Percentiles rank a stretch among this genome's conserved stretches.
phyloP scores from a whole-genome alignment of 495 filamentous ascomycete genomes.

The Pseudoneurospora amorphoporcata region DNA sequence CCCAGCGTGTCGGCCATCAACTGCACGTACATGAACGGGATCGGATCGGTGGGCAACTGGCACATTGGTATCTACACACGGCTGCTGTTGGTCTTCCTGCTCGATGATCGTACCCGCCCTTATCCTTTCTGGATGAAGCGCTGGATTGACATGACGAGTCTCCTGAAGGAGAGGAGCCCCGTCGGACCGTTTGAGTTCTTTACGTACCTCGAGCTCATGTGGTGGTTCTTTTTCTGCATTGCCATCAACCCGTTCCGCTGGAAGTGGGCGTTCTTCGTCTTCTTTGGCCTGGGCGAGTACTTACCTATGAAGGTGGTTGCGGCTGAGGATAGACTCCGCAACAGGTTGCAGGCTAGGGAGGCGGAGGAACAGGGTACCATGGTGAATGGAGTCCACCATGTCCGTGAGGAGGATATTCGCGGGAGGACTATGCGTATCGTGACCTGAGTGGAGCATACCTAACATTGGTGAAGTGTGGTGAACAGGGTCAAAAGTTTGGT shows the following conservation, averaged over 20 bases:
- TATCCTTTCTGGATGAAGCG: constrained; percentile 63
- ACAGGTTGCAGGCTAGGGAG: constrained; percentile 24
- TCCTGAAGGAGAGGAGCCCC: constrained; percentile 57
- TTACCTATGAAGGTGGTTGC: constrained; percentile 56
- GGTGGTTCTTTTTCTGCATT: constrained; percentile 76
- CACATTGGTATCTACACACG: constrained; percentile 85
- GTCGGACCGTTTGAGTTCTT: constrained; percentile 77
- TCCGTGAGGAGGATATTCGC: background rate
- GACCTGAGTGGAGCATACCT: background rate
- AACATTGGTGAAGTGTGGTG: background rate
- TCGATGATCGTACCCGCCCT: constrained; percentile 65
- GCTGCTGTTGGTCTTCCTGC: constrained; percentile 75
- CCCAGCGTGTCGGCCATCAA: constrained; percentile 67
- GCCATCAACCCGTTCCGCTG: constrained; percentile 77
- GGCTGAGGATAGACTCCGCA: constrained; percentile 49
- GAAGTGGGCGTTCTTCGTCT: constrained; percentile 70
- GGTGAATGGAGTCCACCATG: background rate
- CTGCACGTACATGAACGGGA: constrained; percentile 71
- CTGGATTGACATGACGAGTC: constrained; percentile 79
- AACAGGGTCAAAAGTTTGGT: background rate
- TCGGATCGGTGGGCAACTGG: constrained; percentile 74
- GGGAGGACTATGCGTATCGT: background rate
- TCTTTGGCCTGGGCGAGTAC: constrained; percentile 60
- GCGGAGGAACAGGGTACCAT: background rate
- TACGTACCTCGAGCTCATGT: constrained; percentile 72